These are phyloP conservation scores for Fistulina hepatica DNA, from an alignment of 1,284 basidiomycete genomes.

Conservation along the genomic window DNA sequence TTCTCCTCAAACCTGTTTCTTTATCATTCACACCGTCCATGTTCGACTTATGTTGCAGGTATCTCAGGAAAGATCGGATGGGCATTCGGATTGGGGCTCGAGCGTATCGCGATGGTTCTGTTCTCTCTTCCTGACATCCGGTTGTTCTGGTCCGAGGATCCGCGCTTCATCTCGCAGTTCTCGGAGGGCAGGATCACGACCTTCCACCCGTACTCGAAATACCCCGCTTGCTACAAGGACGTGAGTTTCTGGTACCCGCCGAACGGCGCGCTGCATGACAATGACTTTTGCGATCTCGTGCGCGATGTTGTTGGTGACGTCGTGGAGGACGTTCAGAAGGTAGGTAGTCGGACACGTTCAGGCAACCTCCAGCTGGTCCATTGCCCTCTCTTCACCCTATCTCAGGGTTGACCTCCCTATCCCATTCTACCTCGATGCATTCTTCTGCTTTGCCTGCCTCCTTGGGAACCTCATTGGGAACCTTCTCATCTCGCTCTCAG, in stretches of 20 bases:
- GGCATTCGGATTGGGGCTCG: conserved; percentile 97
- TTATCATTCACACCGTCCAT: not conserved
- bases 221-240: conserved; percentile 84
- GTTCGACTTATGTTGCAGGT: conserved; percentile 32
- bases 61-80: conserved; percentile 83
- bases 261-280: conserved; percentile 64
- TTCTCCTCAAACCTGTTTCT: not conserved
- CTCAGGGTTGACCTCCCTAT: no score
- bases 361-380: not conserved
- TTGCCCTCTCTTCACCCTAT: not conserved
- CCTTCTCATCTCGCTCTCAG: no score
- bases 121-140: conserved; percentile 97
- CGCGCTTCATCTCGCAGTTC: conserved; percentile 87
- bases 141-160: conserved; percentile 94
- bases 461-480: no score
- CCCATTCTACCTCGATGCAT: no score
- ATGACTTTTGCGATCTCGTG: conserved; percentile 94
- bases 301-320: conserved; percentile 87
- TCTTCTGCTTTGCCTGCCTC: no score
- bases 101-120: conserved; percentile 97
- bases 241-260: conserved; percentile 83
- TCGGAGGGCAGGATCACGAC: conserved; percentile 59
- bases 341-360: conserved; percentile 23
- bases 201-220: conserved; percentile 85
- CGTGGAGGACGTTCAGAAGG: conserved; percentile 84